Conservation (phyloP, 352 stramenopile genomes). For the Blastocystis sp. region DNA sequence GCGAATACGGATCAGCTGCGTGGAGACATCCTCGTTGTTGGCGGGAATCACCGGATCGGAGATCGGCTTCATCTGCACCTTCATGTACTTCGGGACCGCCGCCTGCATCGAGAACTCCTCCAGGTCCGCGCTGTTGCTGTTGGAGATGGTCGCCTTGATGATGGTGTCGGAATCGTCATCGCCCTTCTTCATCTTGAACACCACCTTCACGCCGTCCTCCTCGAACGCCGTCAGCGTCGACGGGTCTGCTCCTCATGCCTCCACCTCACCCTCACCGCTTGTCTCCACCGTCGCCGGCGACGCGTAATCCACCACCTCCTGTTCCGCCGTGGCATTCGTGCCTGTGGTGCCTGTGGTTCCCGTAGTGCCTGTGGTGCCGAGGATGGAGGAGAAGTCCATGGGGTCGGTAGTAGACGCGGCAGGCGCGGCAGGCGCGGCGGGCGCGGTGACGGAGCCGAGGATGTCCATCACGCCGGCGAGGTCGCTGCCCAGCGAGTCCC, state of each 20-base stretch:
- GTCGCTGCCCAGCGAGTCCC: background rate
- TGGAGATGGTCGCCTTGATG: constrained; percentile 63
- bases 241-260: background rate
- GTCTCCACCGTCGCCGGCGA: background rate
- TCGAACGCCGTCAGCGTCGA: constrained; percentile 31
- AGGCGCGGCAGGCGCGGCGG: no score
- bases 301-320: background rate
- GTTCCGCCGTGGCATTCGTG: no score
- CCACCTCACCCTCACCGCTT: background rate
- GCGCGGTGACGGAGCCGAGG: background rate
- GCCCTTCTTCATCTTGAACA: constrained; percentile 65
- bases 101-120: constrained; percentile 58
- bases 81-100: constrained; percentile 65
- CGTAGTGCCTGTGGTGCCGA: background rate
- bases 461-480: constrained; percentile 58
- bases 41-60: constrained; percentile 42
- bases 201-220: constrained; percentile 45
- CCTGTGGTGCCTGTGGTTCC: background rate
- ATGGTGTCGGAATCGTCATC: constrained; percentile 29
- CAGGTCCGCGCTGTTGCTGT: constrained; percentile 19
- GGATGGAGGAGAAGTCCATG: constrained; percentile 8
- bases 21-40: constrained; percentile 59
- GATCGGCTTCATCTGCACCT: constrained; percentile 65
- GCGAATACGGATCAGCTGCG: constrained; percentile 44
- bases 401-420: background rate